A percentile compares a stretch with the other conserved stretches of the same genome.
phyloP scores from a whole-genome alignment of 2,329 filamentous ascomycete genomes.

The Triangularia verruculosa region DNA sequence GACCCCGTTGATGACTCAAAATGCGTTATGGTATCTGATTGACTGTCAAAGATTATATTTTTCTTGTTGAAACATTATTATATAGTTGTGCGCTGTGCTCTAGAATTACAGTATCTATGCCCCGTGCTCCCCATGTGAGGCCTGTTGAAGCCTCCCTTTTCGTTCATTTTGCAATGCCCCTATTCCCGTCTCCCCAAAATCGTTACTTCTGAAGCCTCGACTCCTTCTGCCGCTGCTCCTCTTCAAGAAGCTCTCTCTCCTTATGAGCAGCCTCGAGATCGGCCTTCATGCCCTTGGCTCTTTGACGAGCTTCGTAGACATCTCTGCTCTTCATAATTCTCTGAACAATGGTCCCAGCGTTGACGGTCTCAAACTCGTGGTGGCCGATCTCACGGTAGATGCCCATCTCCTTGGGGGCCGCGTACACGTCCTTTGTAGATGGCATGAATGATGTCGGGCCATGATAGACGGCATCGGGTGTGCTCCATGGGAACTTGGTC shows the following conservation, averaged over 20 bases:
- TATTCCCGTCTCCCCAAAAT: neutral
- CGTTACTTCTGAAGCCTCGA: constrained; percentile 9
- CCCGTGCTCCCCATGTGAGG: neutral
- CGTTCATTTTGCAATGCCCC: neutral
- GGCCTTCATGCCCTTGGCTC: constrained; percentile 84
- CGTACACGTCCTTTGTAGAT: constrained; percentile 75
- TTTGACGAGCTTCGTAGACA: constrained; percentile 87
- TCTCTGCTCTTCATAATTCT: constrained; percentile 84
- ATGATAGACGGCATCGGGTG: constrained; percentile 83
- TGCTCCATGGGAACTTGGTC: constrained; percentile 67
- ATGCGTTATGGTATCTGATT: constrained; percentile 42
- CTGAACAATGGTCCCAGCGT: constrained; percentile 87
- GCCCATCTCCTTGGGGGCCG: constrained; percentile 73
- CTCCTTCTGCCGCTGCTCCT: constrained; percentile 52
- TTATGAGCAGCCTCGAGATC: constrained; percentile 66
- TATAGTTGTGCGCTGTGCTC: constrained; percentile 6
- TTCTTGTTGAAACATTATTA: constrained; percentile 1
- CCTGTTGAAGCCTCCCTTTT: constrained; percentile 22
- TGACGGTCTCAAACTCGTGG: constrained; percentile 82
- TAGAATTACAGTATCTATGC: neutral
- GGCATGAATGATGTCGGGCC: constrained; percentile 93
- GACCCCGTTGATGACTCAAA: constrained; percentile 44
- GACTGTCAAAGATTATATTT: constrained; percentile 26
- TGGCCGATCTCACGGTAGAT: constrained; percentile 77
- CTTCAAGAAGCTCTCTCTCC: constrained; percentile 60